Evolutionary conservation across 495 filamentous ascomycete species (phyloP), one percentile per base, ranked within the genome.

Genomic region (Cladorrhinum samala): DNA sequence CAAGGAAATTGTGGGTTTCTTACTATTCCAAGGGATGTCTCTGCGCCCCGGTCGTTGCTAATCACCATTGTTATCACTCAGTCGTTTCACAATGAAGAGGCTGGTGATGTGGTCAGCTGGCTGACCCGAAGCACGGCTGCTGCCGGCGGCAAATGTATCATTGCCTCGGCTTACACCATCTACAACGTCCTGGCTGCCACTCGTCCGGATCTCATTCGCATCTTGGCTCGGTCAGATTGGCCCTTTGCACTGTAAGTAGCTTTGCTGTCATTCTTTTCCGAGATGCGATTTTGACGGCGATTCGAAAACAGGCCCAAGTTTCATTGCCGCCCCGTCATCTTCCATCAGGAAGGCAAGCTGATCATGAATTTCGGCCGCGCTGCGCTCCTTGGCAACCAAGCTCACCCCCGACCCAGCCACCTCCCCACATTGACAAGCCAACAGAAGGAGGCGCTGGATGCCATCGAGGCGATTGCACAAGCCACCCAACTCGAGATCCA

Each of bases 51-150:
- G 4, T 38, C 11, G 23, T 14, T 21, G 7, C 41, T 53, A 41
- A 46, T 33, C 25, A 18, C 21, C 5, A 25, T 27, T 50, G 21
- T 14, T 25, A 21, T 16, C 24, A 50, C 3, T 38, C 23, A 85
- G 75, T 81, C 83, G 25, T 90, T 90, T 60, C 88, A 90, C 60
- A 90, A 84, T 14, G 87, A 91, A 65, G 75, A 78, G 49, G 77
- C 82, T 0, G 72, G 75, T 30, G 87, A 90, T 61, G 77, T 90
- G 23, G 68, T 90, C 25, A 80, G 83, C 27, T 77, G 88, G 54
- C 72, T 86, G 44, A 77, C 76, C 2, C 74, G 79, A 23, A 72
- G 70, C 59, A 75, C 72, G 33, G 80, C 83, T 20, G 67, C 73
- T 17, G 57, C 72, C 14, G 83, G 83, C 46, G 83, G 83, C 55